Conservation (phyloP, 2,329 filamentous ascomycete species). For the Fusarium circinatum region DNA sequence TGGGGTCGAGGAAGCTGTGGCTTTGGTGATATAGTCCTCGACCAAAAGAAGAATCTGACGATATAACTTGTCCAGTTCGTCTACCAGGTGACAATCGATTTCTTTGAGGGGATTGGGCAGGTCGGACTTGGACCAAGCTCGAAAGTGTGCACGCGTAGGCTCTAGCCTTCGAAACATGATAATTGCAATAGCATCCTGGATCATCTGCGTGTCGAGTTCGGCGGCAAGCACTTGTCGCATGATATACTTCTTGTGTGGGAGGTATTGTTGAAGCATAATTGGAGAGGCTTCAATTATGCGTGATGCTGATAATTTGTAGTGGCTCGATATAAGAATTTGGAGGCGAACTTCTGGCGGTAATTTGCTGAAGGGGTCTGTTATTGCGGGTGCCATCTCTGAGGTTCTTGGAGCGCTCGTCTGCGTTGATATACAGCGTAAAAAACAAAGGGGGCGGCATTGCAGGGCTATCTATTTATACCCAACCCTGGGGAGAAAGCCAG, state of each 20-base stretch:
- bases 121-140: not conserved
- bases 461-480: no score
- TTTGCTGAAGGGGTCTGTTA: no score
- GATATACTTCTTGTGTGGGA: not conserved
- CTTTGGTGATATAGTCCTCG: conserved; percentile 34
- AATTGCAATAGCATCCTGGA: conserved; percentile 2
- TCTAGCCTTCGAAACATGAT: no score
- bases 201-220: conserved; percentile 13
- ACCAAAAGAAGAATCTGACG: conserved; percentile 2
- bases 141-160: not conserved
- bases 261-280: not conserved
- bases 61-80: not conserved
- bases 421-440: no score
- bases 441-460: no score
- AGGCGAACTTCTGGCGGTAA: no score
- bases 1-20: conserved; percentile 11
- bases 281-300: conserved; percentile 11
- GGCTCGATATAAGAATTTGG: no score
- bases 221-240: not conserved
- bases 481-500: no score
- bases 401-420: no score
- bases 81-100: not conserved
- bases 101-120: not conserved
- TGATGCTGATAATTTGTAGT: not conserved
- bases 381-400: no score